Conservation (phyloP, 306 rosid genomes). For the Vigna mungo region DNA sequence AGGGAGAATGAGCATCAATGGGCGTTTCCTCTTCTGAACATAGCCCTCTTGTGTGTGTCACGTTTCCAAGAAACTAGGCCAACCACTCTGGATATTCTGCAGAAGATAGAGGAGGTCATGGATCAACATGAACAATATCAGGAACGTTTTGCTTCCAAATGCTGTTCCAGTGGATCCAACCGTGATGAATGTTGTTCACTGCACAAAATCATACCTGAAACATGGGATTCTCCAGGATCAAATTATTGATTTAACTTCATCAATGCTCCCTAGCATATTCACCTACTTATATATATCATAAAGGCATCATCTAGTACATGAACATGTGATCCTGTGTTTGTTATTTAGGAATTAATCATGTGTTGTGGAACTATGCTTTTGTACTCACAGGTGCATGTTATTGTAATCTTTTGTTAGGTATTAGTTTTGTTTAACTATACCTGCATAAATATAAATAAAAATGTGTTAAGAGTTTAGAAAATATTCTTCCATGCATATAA, state of each 20-base stretch:
- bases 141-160: slow-evolving; percentile 17
- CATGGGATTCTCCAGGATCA: slow-evolving; percentile 81
- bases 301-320: slow-evolving; percentile 11
- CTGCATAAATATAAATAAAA: background rate
- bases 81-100: slow-evolving; percentile 50
- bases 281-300: background rate
- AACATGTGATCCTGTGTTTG: slow-evolving; percentile 13
- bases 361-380: slow-evolving; percentile 26
- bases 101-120: slow-evolving; percentile 62
- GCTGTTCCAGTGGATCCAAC: slow-evolving; percentile 39
- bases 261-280: background rate
- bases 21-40: slow-evolving; percentile 48
- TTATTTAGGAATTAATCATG: slow-evolving; percentile 9
- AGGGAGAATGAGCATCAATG: slow-evolving; percentile 52
- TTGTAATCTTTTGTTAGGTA: slow-evolving; percentile 13
- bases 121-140: slow-evolving; percentile 51
- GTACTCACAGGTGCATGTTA: slow-evolving; percentile 9
- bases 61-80: slow-evolving; percentile 63
- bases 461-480: too few relatives aligned
- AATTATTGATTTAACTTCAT: slow-evolving; percentile 49
- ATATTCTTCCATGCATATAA: too few relatives aligned
- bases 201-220: slow-evolving; percentile 66
- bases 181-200: slow-evolving; percentile 56
- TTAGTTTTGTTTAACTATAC: background rate
- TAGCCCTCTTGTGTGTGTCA: slow-evolving; percentile 65